Base-by-base conservation (phyloP, 768 basidiomycete genomes). In the Phylloporus sp. region DNA sequence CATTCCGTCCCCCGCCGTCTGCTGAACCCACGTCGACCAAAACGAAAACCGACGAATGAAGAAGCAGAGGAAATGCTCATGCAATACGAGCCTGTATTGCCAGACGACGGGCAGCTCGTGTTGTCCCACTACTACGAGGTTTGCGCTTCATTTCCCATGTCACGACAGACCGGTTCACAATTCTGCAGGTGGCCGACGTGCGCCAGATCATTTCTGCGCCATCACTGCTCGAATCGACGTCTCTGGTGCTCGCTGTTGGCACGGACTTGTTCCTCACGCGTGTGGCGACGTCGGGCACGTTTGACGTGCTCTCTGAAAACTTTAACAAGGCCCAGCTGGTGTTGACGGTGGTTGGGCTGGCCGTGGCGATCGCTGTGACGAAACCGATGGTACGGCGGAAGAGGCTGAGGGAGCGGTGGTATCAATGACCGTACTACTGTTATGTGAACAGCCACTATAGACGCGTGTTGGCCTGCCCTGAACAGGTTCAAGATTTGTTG, bases 261-360 rank as follows among this genome's bases (percentile, higher is more conserved):
- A 74, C 93, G 8, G 95, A 98, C 67, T 73, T 97, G 53, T 97
- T 97, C 76, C 71, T 82, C 22, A 90, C 90, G 10, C 79, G 91
- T 14, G 76, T 90, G 5, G 78, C 88, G 31, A 91, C 94, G 2
- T 93, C 90, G 10, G 82, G 80, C 32, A 90, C 91, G 17, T 98
- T 98, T 58, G 95, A 98, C 60, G 82, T 96, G 21, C 77, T 98
- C 8, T 90, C 79, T 57, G 87, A 93, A 64, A 83, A 74, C 59
- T 98, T 98, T 67, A 97, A 97, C 72, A 96, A 97, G 71, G 74
- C 71, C 1, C 95, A 98, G 65, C 73, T 98, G 20, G 80, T 94
- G 52, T 66, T 92, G 23, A 97, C 92, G 2, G 80, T 95, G 27
- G 65, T 70, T 1, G 90, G 78, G 0, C 64, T 98, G 48, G 75